Evolutionary conservation across 2,329 filamentous ascomycete genomes (phyloP).

Genomic region (Pseudogymnoascus sp.): DNA sequence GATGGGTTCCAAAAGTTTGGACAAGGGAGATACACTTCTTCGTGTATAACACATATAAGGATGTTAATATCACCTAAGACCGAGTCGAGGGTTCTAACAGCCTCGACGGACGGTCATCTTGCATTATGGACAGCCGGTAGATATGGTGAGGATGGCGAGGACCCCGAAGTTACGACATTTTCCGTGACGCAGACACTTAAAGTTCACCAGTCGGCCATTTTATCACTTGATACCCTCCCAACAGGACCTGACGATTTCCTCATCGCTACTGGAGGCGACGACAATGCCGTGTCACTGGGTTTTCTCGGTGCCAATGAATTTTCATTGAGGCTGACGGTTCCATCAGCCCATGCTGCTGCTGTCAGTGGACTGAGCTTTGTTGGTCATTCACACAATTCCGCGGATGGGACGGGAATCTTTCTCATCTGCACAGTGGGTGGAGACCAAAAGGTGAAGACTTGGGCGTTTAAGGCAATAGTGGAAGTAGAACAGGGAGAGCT

Average conservation of each 20-base stretch:
- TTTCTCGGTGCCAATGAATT: slow-evolving; percentile 26
- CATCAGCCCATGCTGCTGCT: slow-evolving; percentile 61
- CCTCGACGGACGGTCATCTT: slow-evolving; percentile 74
- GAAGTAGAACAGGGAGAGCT: not conserved
- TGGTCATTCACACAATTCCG: not conserved
- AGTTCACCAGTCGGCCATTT: slow-evolving; percentile 77
- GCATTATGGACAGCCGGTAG: slow-evolving; percentile 45
- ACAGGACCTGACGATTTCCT: slow-evolving; percentile 28
- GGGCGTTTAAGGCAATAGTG: slow-evolving; percentile 28
- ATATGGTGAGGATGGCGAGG: slow-evolving; percentile 11
- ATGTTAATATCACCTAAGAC: slow-evolving; percentile 32
- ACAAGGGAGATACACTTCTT: slow-evolving; percentile 55
- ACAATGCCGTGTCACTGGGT: slow-evolving; percentile 65
- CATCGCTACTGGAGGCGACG: slow-evolving; percentile 73
- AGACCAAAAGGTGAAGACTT: slow-evolving; percentile 40
- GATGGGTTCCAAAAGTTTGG: slow-evolving; percentile 43
- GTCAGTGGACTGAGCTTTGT: slow-evolving; percentile 45
- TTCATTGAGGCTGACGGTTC: slow-evolving; percentile 32
- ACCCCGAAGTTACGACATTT: not conserved
- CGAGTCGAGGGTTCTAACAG: slow-evolving; percentile 45
- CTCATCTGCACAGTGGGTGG: slow-evolving; percentile 32
- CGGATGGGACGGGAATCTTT: slow-evolving; percentile 9
- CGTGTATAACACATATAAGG: slow-evolving; percentile 63
- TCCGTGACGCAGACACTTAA: slow-evolving; percentile 25
- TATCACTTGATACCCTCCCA: slow-evolving; percentile 44